Evolutionary conservation across 345 rosid genomes (phyloP).

Genomic region (Boechera divaricarpa): DNA sequence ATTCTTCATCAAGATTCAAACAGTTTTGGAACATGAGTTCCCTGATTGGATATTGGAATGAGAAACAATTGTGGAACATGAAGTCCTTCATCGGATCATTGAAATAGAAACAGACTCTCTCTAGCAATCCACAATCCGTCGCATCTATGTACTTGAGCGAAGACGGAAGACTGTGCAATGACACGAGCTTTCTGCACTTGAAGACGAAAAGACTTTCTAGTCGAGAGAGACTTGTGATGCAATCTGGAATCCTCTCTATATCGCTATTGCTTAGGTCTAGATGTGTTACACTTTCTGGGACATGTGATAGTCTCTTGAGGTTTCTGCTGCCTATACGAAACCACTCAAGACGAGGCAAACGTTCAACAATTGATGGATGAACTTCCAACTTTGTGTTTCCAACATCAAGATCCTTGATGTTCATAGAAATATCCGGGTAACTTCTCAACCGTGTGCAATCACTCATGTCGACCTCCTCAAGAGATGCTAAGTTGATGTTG

Average conservation of each 20-base stretch:
- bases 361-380: neutral
- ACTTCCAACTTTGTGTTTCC: constrained; percentile 11
- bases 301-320: neutral
- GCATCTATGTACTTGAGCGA: neutral
- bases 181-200: neutral
- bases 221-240: neutral
- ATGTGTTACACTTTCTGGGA: neutral
- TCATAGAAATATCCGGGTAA: neutral
- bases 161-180: neutral
- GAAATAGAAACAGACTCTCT: neutral
- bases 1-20: neutral
- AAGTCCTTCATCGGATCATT: neutral
- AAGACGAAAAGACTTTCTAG: neutral
- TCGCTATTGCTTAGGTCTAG: neutral
- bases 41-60: neutral
- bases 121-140: constrained; percentile 18
- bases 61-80: neutral
- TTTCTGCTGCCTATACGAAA: neutral
- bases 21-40: neutral
- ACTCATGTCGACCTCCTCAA: neutral
- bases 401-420: neutral
- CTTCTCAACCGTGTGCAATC: neutral
- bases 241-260: neutral
- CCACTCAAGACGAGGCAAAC: neutral
- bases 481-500: constrained; percentile 28